These are phyloP conservation scores for Scheffersomyces stambukii DNA, from an alignment of 1,139 yeast species.

Conservation along the genomic window DNA sequence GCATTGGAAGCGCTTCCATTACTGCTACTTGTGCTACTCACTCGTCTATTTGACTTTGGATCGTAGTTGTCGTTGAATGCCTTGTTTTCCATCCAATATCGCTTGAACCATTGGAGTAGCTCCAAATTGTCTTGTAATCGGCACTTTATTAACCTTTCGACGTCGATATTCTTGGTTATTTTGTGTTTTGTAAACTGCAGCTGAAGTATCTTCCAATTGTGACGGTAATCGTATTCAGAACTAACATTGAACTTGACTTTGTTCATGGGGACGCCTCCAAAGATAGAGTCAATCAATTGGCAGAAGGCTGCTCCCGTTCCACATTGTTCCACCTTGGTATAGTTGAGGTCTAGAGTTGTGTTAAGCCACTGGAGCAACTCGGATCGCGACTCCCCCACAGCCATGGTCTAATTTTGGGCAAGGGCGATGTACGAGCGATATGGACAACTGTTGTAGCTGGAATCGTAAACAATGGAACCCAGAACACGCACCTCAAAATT, in stretches of 20 bases:
- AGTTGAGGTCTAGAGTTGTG: conserved; percentile 56
- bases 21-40: conserved; percentile 2
- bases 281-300: conserved; percentile 83
- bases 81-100: conserved; percentile 73
- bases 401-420: conserved; percentile 7
- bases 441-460: no score
- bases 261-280: conserved; percentile 73
- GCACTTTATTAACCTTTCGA: conserved; percentile 79
- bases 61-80: conserved; percentile 63
- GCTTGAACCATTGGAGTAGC: conserved; percentile 87
- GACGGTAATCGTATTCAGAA: conserved; percentile 72
- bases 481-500: no score
- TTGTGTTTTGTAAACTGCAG: conserved; percentile 65
- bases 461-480: neutral
- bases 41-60: conserved; percentile 33
- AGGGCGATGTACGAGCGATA: conserved; percentile 3
- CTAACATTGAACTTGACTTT: conserved; percentile 65
- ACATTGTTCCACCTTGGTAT: conserved; percentile 83
- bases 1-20: neutral
- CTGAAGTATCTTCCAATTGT: conserved; percentile 83
- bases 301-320: conserved; percentile 96
- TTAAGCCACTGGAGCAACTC: conserved; percentile 88
- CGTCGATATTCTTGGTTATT: conserved; percentile 74
- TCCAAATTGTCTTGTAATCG: conserved; percentile 91
- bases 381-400: conserved; percentile 58